Conservation (phyloP, 495 filamentous ascomycete genomes). For the Neurospora tetraspora region DNA sequence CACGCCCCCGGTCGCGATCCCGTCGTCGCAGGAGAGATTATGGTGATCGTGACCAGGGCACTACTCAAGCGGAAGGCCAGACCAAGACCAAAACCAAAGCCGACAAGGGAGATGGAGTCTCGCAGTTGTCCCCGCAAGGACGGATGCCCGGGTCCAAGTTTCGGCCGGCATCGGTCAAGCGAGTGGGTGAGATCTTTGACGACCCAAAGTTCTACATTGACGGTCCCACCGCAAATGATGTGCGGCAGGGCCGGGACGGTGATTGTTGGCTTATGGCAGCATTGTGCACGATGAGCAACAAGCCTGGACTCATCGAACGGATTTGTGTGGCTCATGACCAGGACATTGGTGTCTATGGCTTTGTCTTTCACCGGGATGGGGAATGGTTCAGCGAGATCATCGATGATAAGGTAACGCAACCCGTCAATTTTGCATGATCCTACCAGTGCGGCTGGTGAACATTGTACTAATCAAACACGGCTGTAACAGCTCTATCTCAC, state of each 20-base stretch:
- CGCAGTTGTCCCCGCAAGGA: constrained; percentile 4
- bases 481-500: constrained; percentile 53
- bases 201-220: constrained; percentile 77
- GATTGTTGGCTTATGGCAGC: constrained; percentile 93
- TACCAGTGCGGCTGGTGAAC: background rate
- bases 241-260: constrained; percentile 68
- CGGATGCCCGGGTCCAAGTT: constrained; percentile 20
- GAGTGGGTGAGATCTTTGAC: constrained; percentile 77
- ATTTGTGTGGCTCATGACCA: constrained; percentile 79
- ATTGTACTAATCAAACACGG: background rate
- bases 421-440: background rate
- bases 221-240: constrained; percentile 71
- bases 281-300: constrained; percentile 73
- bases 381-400: constrained; percentile 89
- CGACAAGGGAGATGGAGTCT: background rate
- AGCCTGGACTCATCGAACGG: constrained; percentile 64
- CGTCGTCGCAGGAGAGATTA: background rate
- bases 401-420: constrained; percentile 43
- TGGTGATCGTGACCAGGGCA: background rate
- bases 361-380: constrained; percentile 87
- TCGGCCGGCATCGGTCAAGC: constrained; percentile 53
- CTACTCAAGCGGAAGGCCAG: background rate
- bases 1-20: background rate
- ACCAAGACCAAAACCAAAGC: background rate
- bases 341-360: constrained; percentile 82